Evolutionary conservation across 306 rosid species (phyloP).

Genomic region (Casuarina glauca): DNA sequence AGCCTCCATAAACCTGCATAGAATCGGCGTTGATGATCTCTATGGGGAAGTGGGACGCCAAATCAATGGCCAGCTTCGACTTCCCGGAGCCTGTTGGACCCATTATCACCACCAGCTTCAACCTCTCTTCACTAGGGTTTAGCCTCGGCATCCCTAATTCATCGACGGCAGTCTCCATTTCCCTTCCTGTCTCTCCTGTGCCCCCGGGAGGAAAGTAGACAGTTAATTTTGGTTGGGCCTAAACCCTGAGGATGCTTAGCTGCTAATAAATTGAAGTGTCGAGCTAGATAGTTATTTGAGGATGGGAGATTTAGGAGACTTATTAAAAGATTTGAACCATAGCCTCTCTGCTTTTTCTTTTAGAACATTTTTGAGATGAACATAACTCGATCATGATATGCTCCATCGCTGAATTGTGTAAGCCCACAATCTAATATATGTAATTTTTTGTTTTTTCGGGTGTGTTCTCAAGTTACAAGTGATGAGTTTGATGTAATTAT

Average conservation of each 20-base stretch:
- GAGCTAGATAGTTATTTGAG: too few relatives aligned
- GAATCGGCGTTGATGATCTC: slow-evolving; percentile 93
- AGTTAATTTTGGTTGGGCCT: not conserved
- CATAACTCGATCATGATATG: too few relatives aligned
- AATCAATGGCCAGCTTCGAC: slow-evolving; percentile 78
- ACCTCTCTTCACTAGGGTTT: slow-evolving; percentile 46
- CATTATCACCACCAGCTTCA: slow-evolving; percentile 64
- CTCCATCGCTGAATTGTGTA: too few relatives aligned
- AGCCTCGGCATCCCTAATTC: slow-evolving; percentile 27
- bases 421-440: too few relatives aligned
- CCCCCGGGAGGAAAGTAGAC: not conserved
- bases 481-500: too few relatives aligned
- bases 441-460: too few relatives aligned
- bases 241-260: not conserved
- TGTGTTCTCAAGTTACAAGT: too few relatives aligned
- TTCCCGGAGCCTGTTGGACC: slow-evolving; percentile 93
- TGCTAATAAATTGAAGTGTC: too few relatives aligned
- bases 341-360: too few relatives aligned
- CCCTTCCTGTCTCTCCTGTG: not conserved
- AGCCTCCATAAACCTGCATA: slow-evolving; percentile 88
- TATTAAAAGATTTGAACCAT: too few relatives aligned
- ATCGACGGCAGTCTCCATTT: not conserved
- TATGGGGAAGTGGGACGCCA: slow-evolving; percentile 65
- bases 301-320: too few relatives aligned
- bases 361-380: too few relatives aligned